Evolutionary conservation across 768 basidiomycete genomes (phyloP), one percentile per base, ranked within the genome.

Genomic region (Termitomyces sp.): DNA sequence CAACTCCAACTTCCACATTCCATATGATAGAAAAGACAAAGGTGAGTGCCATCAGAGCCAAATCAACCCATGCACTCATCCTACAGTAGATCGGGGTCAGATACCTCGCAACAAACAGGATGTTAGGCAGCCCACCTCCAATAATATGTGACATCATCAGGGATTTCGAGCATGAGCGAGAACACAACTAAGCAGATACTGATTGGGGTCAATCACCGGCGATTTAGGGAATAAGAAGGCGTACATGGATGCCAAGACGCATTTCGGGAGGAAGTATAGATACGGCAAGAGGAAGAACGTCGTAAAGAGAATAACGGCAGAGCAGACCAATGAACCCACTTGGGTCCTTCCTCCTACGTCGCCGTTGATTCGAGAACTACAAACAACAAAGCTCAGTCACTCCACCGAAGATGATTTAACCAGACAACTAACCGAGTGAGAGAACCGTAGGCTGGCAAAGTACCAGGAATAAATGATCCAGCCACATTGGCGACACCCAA

Each of bases 51-150:
- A 98, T 94, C 65, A 98, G 82, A 5, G 82, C 74, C 48, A 96
- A 76, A 68, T 98, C 96, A 37, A 85, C 83, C 91, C 92, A 95
- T n/a, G 96, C 91, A n/a, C 82, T 67, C 82, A 97, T 93, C 64
- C 90, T 90, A 37, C 12, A 46, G 27, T 43, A 27, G 59, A 13
- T 31, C 18, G 20, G 53, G 37, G 36, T 43, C 47, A 29, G 34
- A 27, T 42, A 22, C 47, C 56, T n/a, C 37, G 16, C 22, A 26
- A 50, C 46, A 37, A 8, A 32, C 32, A 42, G 47, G 34, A 18
- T 27, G 22, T 52, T 13, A 24, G 7, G 37, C 3, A 22, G 72
- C 80, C 27, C 59, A 92, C 92, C 77, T 86, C 84, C 87, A 92
- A 66, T 92, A 94, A 68, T 88, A 97, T 29, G 76, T 63, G 37